phyloP scores from a whole-genome alignment of 768 basidiomycete species.

The Boletus insuetus region DNA sequence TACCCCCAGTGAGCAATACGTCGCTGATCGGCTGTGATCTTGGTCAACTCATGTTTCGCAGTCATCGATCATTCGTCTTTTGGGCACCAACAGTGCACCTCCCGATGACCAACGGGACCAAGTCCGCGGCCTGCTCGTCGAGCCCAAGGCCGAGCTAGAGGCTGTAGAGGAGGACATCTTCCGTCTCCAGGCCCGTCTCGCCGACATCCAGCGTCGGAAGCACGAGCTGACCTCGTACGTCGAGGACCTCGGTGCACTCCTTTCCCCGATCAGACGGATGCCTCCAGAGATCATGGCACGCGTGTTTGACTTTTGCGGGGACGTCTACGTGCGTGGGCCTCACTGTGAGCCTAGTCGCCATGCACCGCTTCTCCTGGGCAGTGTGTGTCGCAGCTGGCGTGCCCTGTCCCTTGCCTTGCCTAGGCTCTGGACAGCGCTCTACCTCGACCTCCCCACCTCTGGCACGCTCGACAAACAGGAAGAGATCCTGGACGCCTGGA shows the following conservation, averaged over 20 bases:
- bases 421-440: slow-evolving; percentile 31
- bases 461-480: slow-evolving; percentile 24
- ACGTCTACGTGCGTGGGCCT: slow-evolving; percentile 25
- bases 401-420: slow-evolving; percentile 27
- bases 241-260: slow-evolving; percentile 33
- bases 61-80: slow-evolving; percentile 31
- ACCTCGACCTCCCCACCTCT: slow-evolving; percentile 28
- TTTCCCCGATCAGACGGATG: slow-evolving; percentile 33
- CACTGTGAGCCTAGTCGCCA: slow-evolving; percentile 30
- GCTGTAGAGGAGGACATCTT: slow-evolving; percentile 26
- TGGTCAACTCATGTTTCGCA: slow-evolving; percentile 2
- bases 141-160: slow-evolving; percentile 27
- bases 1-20: slow-evolving; percentile 23
- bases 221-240: slow-evolving; percentile 27
- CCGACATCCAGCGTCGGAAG: slow-evolving; percentile 28
- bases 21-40: not conserved
- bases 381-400: slow-evolving; percentile 31
- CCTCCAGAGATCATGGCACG: slow-evolving; percentile 34
- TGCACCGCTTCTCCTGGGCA: slow-evolving; percentile 29
- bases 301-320: slow-evolving; percentile 32
- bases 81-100: slow-evolving; percentile 27
- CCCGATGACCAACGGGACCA: slow-evolving; percentile 29
- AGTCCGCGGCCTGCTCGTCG: slow-evolving; percentile 21
- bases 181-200: slow-evolving; percentile 30
- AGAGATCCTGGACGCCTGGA: slow-evolving; percentile 25